These are phyloP conservation scores for Lecanosticta acicola DNA, from an alignment of 2,329 filamentous ascomycete genomes.

Conservation along the genomic window DNA sequence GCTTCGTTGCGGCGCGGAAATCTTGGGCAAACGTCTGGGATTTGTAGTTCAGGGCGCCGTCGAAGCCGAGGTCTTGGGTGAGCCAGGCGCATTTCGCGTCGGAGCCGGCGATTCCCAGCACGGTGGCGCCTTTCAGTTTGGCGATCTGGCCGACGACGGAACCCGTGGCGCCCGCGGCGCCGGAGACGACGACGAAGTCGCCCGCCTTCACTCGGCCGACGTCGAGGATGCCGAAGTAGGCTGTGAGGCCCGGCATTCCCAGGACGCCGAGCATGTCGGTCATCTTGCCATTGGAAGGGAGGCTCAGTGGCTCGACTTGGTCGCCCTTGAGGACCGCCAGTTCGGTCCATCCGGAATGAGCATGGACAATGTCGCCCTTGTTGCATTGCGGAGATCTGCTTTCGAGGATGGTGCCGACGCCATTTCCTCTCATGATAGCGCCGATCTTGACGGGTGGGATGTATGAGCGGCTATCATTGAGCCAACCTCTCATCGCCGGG, in stretches of 20 bases:
- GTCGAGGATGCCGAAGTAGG: conserved; percentile 67
- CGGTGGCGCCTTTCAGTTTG: conserved; percentile 61
- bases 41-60: conserved; percentile 66
- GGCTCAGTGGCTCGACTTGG: conserved; percentile 21
- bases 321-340: conserved; percentile 33
- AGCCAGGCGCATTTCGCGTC: conserved; percentile 65
- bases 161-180: conserved; percentile 72
- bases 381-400: conserved; percentile 29
- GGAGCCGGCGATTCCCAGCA: conserved; percentile 61
- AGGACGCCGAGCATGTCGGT: conserved; percentile 28
- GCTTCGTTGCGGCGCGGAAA: conserved; percentile 55
- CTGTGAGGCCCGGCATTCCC: conserved; percentile 66
- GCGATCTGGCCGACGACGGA: conserved; percentile 73
- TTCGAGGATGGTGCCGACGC: conserved; percentile 36
- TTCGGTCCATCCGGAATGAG: conserved; percentile 37
- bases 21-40: conserved; percentile 54
- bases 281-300: conserved; percentile 21
- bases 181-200: conserved; percentile 71
- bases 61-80: conserved; percentile 59
- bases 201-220: conserved; percentile 63
- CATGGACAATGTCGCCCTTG: conserved; percentile 35
- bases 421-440: conserved; percentile 36
- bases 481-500: conserved; percentile 49
- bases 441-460: conserved; percentile 41
- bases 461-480: conserved; percentile 44